phyloP scores from a whole-genome alignment of 176 grass and related monocot species.

The Pontederia paniculata region DNA sequence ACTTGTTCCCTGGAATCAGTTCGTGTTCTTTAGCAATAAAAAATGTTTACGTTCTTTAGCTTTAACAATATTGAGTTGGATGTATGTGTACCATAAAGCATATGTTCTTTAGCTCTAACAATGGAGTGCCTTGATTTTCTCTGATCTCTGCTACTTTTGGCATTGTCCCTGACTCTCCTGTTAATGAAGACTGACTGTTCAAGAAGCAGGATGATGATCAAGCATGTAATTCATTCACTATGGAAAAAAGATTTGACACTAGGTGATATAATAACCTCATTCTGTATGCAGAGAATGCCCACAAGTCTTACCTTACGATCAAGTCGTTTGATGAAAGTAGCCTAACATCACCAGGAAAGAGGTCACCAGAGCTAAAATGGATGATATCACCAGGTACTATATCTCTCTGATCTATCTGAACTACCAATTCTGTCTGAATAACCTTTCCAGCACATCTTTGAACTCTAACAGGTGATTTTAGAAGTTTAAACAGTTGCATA shows the following conservation, averaged over 20 bases:
- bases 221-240: not conserved
- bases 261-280: not conserved
- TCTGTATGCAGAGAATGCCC: not conserved
- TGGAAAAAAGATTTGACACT: not conserved
- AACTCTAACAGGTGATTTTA: constrained; percentile 28
- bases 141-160: constrained; percentile 29
- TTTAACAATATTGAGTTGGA: not conserved
- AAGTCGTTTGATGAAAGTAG: constrained; percentile 33
- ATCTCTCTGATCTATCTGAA: constrained; percentile 38
- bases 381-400: constrained; percentile 37
- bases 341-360: constrained; percentile 32
- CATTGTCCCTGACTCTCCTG: constrained; percentile 30
- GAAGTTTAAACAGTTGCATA: constrained; percentile 23
- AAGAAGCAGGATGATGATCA: constrained; percentile 10
- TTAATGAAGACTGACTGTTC: constrained; percentile 43
- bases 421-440: constrained; percentile 27
- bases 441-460: constrained; percentile 36
- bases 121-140: constrained; percentile 24
- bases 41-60: not conserved
- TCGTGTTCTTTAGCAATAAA: constrained; percentile 5
- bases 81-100: constrained; percentile 32
- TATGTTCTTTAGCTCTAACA: constrained; percentile 35
- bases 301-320: constrained; percentile 25
- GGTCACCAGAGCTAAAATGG: constrained; percentile 33
- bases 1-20: constrained; percentile 28